Base-by-base conservation (phyloP, 306 rosid genomes). In the Adenanthera pavonina region DNA sequence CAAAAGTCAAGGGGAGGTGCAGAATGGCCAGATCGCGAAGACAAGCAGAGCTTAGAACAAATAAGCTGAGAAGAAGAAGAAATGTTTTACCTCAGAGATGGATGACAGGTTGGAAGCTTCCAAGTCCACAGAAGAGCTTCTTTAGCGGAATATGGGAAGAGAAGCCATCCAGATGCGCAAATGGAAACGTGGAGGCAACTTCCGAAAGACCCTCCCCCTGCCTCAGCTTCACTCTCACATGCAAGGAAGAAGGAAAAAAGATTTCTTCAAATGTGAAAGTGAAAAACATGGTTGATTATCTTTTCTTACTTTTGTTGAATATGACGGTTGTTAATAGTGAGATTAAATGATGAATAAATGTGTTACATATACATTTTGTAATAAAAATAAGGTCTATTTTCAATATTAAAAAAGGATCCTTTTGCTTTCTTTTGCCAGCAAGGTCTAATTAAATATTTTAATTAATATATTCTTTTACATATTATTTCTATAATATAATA, bases 121-220 rank as follows among this genome's bases (percentile, higher is more conserved):
- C 48, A 19, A 71, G 16, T 54, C 6, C 9, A 35, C 7, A 72
- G 19, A 75, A 52, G 77, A 69, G 74, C 72, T 77, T 69, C 67
- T n/a, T 87, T 75, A 3, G 66, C 25, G 74, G 84, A 69, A 83
- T 65, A 91, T 73, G 84, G 88, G 25, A 53, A 70, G 36, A 86
- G 90, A 51, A 59, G 79, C 0, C 53, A 82, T 78, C 86, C 72
- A 71, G 69, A 35, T 51, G 62, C 82, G 84, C 85, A 54, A 69
- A 65, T 7, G 40, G 62, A 81, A 91, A 92, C 94, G 98, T 89
- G 97, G 90, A 81, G 85, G 87, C 98, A 82, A 94, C 97, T 89
- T 83, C 61, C 67, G 74, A 76, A 25, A 44, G 17, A 34, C 35
- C 54, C 30, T 25, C 30, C 30, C 30, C 30, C 30, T 25, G 30